Conservation (phyloP, 2,329 filamentous ascomycete genomes). For the Penicillium aurantiogriseum region DNA sequence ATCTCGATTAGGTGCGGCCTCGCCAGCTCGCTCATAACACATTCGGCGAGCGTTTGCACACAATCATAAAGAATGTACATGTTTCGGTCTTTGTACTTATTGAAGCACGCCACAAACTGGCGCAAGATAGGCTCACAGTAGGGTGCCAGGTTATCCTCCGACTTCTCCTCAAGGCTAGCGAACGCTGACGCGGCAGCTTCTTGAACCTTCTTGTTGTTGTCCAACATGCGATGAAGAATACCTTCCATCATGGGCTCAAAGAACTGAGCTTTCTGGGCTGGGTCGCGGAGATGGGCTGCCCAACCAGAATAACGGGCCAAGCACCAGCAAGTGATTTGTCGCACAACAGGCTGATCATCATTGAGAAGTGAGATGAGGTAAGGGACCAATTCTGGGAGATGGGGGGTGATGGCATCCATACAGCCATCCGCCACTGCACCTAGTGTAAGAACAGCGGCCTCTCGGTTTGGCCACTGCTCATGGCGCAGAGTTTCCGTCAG, state of each 20-base stretch:
- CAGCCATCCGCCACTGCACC: slow-evolving; percentile 95
- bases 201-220: slow-evolving; percentile 96
- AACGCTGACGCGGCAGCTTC: slow-evolving; percentile 95
- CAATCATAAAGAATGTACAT: slow-evolving; percentile 99
- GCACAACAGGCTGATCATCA: slow-evolving; percentile 83
- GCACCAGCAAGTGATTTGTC: slow-evolving; percentile 98
- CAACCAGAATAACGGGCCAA: slow-evolving; percentile 89
- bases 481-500: slow-evolving; percentile 86
- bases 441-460: slow-evolving; percentile 89
- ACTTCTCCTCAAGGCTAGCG: slow-evolving; percentile 92
- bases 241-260: slow-evolving; percentile 98
- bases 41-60: slow-evolving; percentile 92
- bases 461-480: slow-evolving; percentile 83
- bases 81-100: slow-evolving; percentile 95
- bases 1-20: slow-evolving; percentile 75
- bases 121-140: slow-evolving; percentile 88
- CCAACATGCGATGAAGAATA: slow-evolving; percentile 89
- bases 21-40: slow-evolving; percentile 79
- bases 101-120: slow-evolving; percentile 90
- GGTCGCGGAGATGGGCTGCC: slow-evolving; percentile 73
- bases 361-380: slow-evolving; percentile 84
- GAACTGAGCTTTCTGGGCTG: slow-evolving; percentile 67
- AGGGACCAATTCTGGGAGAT: slow-evolving; percentile 84
- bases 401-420: slow-evolving; percentile 82
- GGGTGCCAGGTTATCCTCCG: slow-evolving; percentile 73